Conservation (phyloP, 2,329 filamentous ascomycete genomes). For the Metarhizium humberi region DNA sequence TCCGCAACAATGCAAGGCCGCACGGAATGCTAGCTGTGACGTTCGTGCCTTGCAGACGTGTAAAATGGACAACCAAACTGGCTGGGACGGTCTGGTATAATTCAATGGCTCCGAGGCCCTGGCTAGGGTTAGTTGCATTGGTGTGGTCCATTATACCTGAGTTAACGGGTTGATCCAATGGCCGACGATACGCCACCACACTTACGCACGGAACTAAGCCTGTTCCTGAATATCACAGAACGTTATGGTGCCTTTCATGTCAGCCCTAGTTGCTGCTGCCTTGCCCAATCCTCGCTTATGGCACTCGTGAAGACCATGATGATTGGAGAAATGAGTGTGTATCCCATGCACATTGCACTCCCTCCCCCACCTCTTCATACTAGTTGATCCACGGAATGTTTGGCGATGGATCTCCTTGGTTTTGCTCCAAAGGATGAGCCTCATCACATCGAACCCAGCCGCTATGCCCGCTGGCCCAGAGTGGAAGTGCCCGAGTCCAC, state of each 20-base stretch:
- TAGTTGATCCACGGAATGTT: no score
- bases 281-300: no score
- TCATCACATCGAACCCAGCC: background rate
- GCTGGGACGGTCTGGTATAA: background rate
- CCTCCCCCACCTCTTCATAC: no score
- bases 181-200: conserved; percentile 4
- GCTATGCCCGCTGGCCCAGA: background rate
- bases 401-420: background rate
- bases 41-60: background rate
- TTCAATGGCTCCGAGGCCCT: background rate
- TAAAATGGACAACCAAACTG: no score
- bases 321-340: no score
- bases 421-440: background rate
- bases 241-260: background rate
- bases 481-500: background rate
- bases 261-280: no score
- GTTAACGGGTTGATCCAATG: background rate
- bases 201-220: conserved; percentile 15
- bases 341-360: no score
- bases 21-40: no score
- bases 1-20: no score
- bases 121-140: conserved; percentile 3
- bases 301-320: no score
- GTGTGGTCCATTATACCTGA: conserved; percentile 1
- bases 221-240: conserved; percentile 20